Evolutionary conservation across 176 grass and related monocot genomes (phyloP), one percentile per base, ranked within the genome.

Genomic region (Thinopyrum elongatum): DNA sequence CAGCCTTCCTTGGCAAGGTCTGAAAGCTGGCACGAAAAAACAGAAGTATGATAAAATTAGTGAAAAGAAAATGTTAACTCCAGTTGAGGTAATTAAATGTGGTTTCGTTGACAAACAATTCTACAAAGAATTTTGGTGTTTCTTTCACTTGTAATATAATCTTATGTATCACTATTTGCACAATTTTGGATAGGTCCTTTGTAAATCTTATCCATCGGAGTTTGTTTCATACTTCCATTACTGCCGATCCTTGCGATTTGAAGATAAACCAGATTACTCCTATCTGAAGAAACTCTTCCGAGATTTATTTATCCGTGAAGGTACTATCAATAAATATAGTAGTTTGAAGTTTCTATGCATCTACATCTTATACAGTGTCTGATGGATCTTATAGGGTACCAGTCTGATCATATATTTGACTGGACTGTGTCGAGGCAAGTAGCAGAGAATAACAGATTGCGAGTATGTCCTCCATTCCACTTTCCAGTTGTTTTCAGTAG

Each of bases 11-110:
- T 97, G 94, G 92, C 92, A 97, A 89, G 94, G 94, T 73, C 86
- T 97, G 75, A 94, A 94, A 94, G 94, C 94, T 28, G 89, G 92
- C 59, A 97, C 94, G 0, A 97, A 97, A 88, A 97, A 97, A 84
- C 92, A 97, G 42, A 97, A 97, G 85, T 97, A 97, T 33, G 94
- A 97, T 69, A 97, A 92, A 92, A 94, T 97, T 83, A 94, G 94
- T 81, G 94, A 97, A 80, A 97, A 97, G 89, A 97, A 97, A 88
- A 97, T 97, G 94, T 86, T 97, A 62, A 97, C 94, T 84, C 83
- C 94, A 82, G 83, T 97, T 80, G 94, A 92, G 94, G 94, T 97
- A 81, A 68, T 70, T 86, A 22, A 67, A 85, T 86, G 72, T 17
- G 38, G 11, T 35, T 79, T 42, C 30, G 13, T 49, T 38, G 29